These are phyloP conservation scores for Hibiscus syriacus DNA, from an alignment of 345 rosid genomes.

Conservation along the genomic window DNA sequence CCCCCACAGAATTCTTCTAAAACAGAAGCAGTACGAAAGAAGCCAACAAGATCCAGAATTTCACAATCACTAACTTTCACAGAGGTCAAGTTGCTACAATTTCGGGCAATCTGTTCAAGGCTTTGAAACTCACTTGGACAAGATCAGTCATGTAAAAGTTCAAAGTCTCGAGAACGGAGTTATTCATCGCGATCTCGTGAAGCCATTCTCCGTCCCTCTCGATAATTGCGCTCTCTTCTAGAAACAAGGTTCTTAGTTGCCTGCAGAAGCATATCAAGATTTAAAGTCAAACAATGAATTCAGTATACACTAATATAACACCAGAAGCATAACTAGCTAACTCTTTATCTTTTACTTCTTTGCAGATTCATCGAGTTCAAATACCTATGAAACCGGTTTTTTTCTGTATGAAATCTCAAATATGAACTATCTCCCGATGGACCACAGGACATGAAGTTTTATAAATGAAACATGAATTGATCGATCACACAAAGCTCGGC, in stretches of 20 bases:
- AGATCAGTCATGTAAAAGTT: conserved; percentile 85
- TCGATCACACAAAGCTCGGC: not conserved
- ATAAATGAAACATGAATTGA: not conserved
- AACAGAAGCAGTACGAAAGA: conserved; percentile 54
- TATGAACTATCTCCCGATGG: not conserved
- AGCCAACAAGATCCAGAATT: conserved; percentile 56
- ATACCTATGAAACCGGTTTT: not conserved
- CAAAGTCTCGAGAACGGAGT: conserved; percentile 63
- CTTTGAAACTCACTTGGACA: conserved; percentile 35
- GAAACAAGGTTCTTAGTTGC: conserved; percentile 57
- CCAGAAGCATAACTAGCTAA: not conserved
- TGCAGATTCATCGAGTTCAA: not conserved
- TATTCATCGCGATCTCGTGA: conserved; percentile 72
- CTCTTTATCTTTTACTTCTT: not conserved
- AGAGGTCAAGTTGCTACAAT: conserved; percentile 57
- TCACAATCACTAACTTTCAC: conserved; percentile 75
- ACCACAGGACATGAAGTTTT: not conserved
- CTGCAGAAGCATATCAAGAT: conserved; percentile 29
- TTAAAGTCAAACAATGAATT: conserved; percentile 5
- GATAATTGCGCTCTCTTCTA: conserved; percentile 70
- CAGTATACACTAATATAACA: not conserved
- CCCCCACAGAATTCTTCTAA: conserved; percentile 96
- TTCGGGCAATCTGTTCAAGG: conserved; percentile 70
- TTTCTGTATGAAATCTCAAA: not conserved
- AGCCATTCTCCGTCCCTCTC: conserved; percentile 86